Base-by-base conservation (phyloP, 2,329 filamentous ascomycete species). In the Byssoonygena ceratinophila region DNA sequence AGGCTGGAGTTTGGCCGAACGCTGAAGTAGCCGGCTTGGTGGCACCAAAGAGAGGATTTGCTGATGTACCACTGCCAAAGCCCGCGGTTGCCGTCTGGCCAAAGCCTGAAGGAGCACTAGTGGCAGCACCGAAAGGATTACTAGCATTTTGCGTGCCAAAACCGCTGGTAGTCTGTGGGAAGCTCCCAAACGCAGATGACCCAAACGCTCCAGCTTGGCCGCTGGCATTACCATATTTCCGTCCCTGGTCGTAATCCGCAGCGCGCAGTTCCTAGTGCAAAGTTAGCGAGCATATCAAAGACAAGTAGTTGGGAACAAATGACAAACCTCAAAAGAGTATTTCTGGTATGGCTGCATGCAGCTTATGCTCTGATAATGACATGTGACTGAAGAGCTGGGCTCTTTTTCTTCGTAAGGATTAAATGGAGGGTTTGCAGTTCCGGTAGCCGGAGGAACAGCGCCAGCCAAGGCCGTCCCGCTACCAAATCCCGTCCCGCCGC, bases 161-260 rank as follows among this genome's bases (percentile, higher is more conserved):
- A 25, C 68, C 59, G 55, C 54, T 67, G 7, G 63, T 62, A 14
- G 60, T 65, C 54, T 72, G 71, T 27, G 69, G 63, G 54, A 76
- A 76, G 4, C 73, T 70, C 5, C 65, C 64, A 53, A 75, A 74
- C 52, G 82, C 82, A 55, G 77, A 77, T 54, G 82, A 76, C 16
- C 89, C 91, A 68, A 96, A 96, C 6, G 85, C 86, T 54, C 89
- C 89, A 44, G 81, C 74, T 59, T 89, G 85, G 27, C 87, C 88
- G 56, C 84, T 87, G 39, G 79, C 78, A 68, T 91, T 94, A 31
- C 90, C 92, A 65, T 80, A 87, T 51, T 84, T 84, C 54, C 90
- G 82, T 47, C 90, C 90, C 68, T 90, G 85, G 54, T 83, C 80
- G 66, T 98, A 98, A 68, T 98, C 92, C 43, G 82, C 87, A 56